Evolutionary conservation across 495 filamentous ascomycete species (phyloP).

Genomic region (Ramalina peruviana): DNA sequence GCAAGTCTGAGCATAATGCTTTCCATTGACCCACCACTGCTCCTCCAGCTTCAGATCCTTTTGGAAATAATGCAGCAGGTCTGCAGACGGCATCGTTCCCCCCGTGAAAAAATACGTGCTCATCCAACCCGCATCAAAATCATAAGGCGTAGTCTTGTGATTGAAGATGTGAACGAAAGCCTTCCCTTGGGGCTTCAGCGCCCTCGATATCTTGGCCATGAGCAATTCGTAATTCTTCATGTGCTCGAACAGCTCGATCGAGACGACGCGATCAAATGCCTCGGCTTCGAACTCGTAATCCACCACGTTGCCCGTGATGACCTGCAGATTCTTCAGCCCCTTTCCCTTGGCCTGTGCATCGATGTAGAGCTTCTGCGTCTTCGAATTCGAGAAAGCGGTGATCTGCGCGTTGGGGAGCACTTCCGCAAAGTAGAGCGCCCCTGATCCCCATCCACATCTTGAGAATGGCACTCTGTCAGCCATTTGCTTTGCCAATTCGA

Average conservation of each 20-base stretch:
- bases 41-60: slow-evolving; percentile 38
- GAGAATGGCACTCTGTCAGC: slow-evolving; percentile 4
- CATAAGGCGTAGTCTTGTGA: slow-evolving; percentile 46
- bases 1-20: slow-evolving; percentile 51
- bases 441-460: slow-evolving; percentile 55
- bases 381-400: slow-evolving; percentile 51
- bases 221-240: slow-evolving; percentile 61
- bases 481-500: neutral
- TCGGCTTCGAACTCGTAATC: slow-evolving; percentile 41
- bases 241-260: slow-evolving; percentile 57
- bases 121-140: slow-evolving; percentile 62
- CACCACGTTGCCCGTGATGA: slow-evolving; percentile 48
- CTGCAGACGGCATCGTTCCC: slow-evolving; percentile 54
- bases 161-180: slow-evolving; percentile 52
- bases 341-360: slow-evolving; percentile 38
- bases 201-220: slow-evolving; percentile 41
- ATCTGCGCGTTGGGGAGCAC: slow-evolving; percentile 41
- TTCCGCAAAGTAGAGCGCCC: slow-evolving; percentile 44
- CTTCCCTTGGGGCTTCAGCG: slow-evolving; percentile 44
- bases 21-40: slow-evolving; percentile 53
- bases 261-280: slow-evolving; percentile 44
- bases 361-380: slow-evolving; percentile 49
- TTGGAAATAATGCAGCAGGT: slow-evolving; percentile 52
- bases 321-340: slow-evolving; percentile 38
- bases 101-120: slow-evolving; percentile 54